These are phyloP conservation scores for Pelargonium exstipulatum DNA, from an alignment of 441 rosid species.

Conservation along the genomic window DNA sequence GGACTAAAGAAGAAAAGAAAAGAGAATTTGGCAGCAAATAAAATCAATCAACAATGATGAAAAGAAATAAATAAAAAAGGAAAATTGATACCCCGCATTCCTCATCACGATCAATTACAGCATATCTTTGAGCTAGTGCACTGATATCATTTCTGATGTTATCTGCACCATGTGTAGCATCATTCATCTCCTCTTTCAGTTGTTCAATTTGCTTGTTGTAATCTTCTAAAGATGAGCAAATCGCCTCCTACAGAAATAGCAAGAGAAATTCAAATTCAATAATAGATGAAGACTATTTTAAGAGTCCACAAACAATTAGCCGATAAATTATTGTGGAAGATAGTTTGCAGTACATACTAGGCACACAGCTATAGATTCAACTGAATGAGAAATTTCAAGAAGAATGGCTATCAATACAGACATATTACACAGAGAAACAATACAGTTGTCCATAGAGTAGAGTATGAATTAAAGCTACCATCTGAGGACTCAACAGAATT, in stretches of 20 bases:
- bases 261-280: slow-evolving; percentile 11
- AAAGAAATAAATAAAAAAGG: no score
- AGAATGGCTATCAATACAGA: not conserved
- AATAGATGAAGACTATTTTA: slow-evolving; percentile 9
- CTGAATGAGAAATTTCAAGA: not conserved
- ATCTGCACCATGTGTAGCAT: slow-evolving; percentile 99
- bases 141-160: slow-evolving; percentile 94
- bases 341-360: not conserved
- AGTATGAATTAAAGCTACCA: not conserved
- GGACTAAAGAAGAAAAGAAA: no score
- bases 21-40: no score
- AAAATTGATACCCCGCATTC: slow-evolving; percentile 85
- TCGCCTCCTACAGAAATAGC: slow-evolving; percentile 66
- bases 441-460: not conserved
- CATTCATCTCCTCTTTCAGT: slow-evolving; percentile 94
- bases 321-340: not conserved
- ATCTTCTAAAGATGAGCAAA: slow-evolving; percentile 94
- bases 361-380: not conserved
- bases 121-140: slow-evolving; percentile 95
- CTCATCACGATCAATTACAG: slow-evolving; percentile 83
- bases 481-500: not conserved
- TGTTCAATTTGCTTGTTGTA: slow-evolving; percentile 94
- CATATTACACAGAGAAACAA: not conserved
- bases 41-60: no score
- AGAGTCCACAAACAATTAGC: not conserved